Conservation (phyloP, 805 yeast species). For the Kregervanrija pseudodelftensis region DNA sequence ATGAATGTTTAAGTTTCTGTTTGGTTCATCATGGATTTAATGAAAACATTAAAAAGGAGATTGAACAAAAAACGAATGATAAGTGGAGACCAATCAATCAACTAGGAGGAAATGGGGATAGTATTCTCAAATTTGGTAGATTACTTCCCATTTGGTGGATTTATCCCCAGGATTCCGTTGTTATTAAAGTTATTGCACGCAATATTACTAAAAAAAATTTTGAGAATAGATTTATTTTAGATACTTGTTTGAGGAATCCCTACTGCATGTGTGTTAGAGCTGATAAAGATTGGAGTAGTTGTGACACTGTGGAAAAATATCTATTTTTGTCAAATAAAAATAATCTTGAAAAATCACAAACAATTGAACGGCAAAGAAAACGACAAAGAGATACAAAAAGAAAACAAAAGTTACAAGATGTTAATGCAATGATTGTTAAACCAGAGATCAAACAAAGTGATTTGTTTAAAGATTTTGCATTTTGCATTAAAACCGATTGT, state of each 20-base stretch:
- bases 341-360: conserved; percentile 10
- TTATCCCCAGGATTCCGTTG: conserved; percentile 67
- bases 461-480: conserved; percentile 39
- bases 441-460: conserved; percentile 3
- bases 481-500: conserved; percentile 50
- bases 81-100: conserved; percentile 43
- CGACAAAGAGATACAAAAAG: conserved; percentile 13
- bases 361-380: conserved; percentile 19
- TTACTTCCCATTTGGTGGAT: conserved; percentile 71
- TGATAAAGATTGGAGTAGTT: conserved; percentile 57
- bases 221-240: conserved; percentile 47
- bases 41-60: conserved; percentile 31
- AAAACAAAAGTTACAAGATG: conserved; percentile 7
- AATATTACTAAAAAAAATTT: conserved; percentile 47
- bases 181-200: conserved; percentile 78
- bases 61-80: conserved; percentile 49
- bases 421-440: conserved; percentile 11
- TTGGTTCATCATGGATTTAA: conserved; percentile 82
- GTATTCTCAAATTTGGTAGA: conserved; percentile 46
- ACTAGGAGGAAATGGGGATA: conserved; percentile 2
- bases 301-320: conserved; percentile 52
- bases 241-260: conserved; percentile 68
- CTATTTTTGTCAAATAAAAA: conserved; percentile 15
- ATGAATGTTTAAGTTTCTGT: conserved; percentile 57
- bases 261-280: conserved; percentile 60